These are phyloP conservation scores for Claviceps digitariae DNA, from an alignment of 2,329 filamentous ascomycete genomes.

Conservation along the genomic window DNA sequence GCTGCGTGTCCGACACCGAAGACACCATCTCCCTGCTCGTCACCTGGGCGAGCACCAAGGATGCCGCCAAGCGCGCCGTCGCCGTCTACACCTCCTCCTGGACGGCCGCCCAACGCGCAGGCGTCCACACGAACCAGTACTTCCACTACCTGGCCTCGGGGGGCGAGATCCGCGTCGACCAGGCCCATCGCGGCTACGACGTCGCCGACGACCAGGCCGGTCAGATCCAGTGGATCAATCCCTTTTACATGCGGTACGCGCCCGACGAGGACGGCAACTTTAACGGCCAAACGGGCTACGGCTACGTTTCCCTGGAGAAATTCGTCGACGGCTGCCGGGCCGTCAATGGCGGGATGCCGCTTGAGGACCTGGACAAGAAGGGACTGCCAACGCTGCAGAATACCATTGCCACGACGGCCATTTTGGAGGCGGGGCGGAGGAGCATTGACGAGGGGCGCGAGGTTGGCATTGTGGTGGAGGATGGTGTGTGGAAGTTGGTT, in stretches of 20 bases:
- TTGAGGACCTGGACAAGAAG: slow-evolving; percentile 66
- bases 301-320: slow-evolving; percentile 90
- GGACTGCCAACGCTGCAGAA: slow-evolving; percentile 76
- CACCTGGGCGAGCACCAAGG: slow-evolving; percentile 66
- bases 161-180: slow-evolving; percentile 80
- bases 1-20: slow-evolving; percentile 70
- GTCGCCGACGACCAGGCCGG: slow-evolving; percentile 67
- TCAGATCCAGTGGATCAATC: slow-evolving; percentile 76
- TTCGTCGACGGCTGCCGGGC: slow-evolving; percentile 78
- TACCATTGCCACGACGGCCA: slow-evolving; percentile 83
- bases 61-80: slow-evolving; percentile 59
- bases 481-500: slow-evolving; percentile 54
- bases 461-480: slow-evolving; percentile 56
- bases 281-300: slow-evolving; percentile 78
- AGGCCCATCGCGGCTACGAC: slow-evolving; percentile 89
- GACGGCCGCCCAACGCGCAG: slow-evolving; percentile 84
- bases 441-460: slow-evolving; percentile 74
- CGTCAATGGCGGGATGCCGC: slow-evolving; percentile 61
- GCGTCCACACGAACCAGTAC: slow-evolving; percentile 94
- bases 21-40: slow-evolving; percentile 88
- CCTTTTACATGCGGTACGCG: slow-evolving; percentile 91
- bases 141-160: slow-evolving; percentile 84
- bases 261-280: slow-evolving; percentile 95
- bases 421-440: slow-evolving; percentile 72
- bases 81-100: slow-evolving; percentile 89